Evolutionary conservation across 495 filamentous ascomycete species (phyloP), one percentile per base, ranked within the genome.

Genomic region (Lentithecium fluviatile): DNA sequence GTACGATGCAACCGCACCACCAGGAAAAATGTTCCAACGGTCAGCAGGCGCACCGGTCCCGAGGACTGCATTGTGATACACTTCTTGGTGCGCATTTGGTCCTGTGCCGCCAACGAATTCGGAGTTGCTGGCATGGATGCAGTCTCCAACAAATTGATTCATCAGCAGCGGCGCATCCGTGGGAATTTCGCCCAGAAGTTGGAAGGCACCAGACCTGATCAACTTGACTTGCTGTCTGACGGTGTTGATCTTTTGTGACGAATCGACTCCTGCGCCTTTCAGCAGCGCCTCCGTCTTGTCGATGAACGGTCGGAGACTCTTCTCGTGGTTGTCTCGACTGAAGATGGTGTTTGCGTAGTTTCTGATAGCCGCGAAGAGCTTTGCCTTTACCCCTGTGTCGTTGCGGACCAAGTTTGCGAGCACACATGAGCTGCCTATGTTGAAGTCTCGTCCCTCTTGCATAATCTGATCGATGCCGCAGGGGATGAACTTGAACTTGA

Each of bases 381-480:
- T 48, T 12, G 45, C 29, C 11, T 13, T 58, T 8, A 25, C 42
- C 13, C 21, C 19, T 11, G 10, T 37, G 21, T 58, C 55, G 19
- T 19, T 37, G 8, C 45, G 42, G 5, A 58, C 25, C 3, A 58
- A 23, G 5, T 7, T 8, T 12, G 26, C 19, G 36, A 58, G 55
- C 25, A 48, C 34, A 19, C 42, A 47, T 10, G 36, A 48, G 8
- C 40, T 32, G 10, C 55, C 55, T 0, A 58, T 15, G 23, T 37
- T 20, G 32, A 58, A 58, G 2, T 38, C 40, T 1, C 45, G 55
- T 19, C 34, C 55, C 25, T 26, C 19, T 36, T 58, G 55, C 4
- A 58, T 7, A 10, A 58, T 58, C 45, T 58, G 55, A 24, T 58
- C 55, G 55, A 58, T 58, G 25, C 55, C 55, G 11, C 17, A 58